Conservation (phyloP, 768 basidiomycete species). For the Glaciozyma martinii region DNA sequence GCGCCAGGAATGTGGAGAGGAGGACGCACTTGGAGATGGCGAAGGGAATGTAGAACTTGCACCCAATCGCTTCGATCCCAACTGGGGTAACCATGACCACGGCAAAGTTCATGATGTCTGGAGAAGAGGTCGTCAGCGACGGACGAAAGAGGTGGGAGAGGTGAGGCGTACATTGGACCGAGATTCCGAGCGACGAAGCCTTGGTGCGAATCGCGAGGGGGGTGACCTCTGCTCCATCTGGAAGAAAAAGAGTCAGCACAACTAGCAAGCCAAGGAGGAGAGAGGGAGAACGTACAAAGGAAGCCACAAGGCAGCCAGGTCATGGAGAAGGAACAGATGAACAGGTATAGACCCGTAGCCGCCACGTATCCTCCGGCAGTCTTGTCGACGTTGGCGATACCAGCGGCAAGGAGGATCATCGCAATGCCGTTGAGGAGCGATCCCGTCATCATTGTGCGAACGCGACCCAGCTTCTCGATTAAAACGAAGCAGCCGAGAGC, state of each 20-base stretch:
- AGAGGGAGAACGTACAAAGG: too few species aligned
- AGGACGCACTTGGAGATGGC: constrained; percentile 12
- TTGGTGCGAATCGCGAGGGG: constrained; percentile 26
- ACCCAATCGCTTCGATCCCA: constrained; percentile 27
- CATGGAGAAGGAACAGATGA: constrained; percentile 17
- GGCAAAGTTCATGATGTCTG: constrained; percentile 21
- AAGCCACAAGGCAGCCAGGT: constrained; percentile 25
- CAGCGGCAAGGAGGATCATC: constrained; percentile 23
- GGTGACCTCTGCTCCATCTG: constrained; percentile 20
- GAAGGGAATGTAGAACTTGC: constrained; percentile 25
- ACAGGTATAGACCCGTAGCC: constrained; percentile 26
- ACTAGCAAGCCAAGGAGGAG: too few species aligned
- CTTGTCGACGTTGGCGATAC: constrained; percentile 12
- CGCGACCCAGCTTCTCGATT: constrained; percentile 23
- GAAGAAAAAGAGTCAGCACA: too few species aligned
- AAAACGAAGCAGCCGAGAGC: constrained; percentile 30
- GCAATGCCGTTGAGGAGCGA: constrained; percentile 15
- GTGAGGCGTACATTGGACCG: constrained; percentile 9
- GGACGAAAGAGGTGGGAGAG: neutral
- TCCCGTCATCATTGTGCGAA: constrained; percentile 25
- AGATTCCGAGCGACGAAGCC: constrained; percentile 25
- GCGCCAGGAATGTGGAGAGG: constrained; percentile 3
- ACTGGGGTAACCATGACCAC: constrained; percentile 32
- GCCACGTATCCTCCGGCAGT: constrained; percentile 26
- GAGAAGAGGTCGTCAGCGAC: neutral